Evolutionary conservation across 2,329 filamentous ascomycete genomes (phyloP).

Genomic region (Apiospora malaysiana): DNA sequence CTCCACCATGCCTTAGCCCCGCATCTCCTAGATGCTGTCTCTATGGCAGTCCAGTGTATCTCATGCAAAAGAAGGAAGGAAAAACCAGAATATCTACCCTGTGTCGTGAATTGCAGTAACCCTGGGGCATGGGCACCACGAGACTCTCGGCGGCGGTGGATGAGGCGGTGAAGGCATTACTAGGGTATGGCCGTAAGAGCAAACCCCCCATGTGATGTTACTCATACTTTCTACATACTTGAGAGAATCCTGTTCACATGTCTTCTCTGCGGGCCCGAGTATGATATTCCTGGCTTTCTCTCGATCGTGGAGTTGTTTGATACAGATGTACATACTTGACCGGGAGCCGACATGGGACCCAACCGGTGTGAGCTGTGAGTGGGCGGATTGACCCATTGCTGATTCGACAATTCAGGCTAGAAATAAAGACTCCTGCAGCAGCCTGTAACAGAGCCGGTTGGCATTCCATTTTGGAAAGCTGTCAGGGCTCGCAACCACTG

Average conservation of each 20-base stretch:
- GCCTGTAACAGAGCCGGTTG: neutral
- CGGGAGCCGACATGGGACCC: neutral
- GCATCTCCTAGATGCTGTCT: neutral
- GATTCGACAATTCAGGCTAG: constrained; percentile 30
- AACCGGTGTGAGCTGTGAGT: constrained; percentile 8
- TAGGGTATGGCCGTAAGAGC: neutral
- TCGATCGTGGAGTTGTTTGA: constrained; percentile 11
- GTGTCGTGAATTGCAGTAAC: neutral
- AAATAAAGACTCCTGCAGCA: neutral
- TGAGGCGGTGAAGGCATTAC: constrained; percentile 13
- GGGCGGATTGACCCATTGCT: constrained; percentile 27
- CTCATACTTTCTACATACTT: neutral
- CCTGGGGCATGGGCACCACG: neutral
- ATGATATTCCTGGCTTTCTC: neutral
- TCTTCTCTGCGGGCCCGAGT: neutral
- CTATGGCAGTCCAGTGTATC: too few species aligned
- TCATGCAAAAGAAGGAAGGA: neutral
- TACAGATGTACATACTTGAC: too few species aligned
- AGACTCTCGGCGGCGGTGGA: neutral
- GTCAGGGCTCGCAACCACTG: constrained; percentile 2
- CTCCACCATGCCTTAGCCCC: neutral
- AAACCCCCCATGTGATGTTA: neutral
- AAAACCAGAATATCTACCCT: neutral
- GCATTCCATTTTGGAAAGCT: neutral
- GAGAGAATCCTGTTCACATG: neutral